Base-by-base conservation (phyloP, 2,329 filamentous ascomycete species). In the Thelonectria rubi region DNA sequence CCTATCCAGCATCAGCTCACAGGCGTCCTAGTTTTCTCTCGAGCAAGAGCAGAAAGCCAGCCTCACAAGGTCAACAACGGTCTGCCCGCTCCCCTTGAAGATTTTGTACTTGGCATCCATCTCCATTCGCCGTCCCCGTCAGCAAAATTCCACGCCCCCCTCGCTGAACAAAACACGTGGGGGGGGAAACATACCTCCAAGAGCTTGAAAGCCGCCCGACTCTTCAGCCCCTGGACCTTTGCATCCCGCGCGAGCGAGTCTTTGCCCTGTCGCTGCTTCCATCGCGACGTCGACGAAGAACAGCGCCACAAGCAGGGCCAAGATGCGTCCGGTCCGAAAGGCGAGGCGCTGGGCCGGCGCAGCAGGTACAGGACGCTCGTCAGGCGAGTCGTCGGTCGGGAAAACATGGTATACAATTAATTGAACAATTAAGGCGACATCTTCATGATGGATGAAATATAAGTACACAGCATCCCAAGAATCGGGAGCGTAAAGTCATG, bases 201-300 rank as follows among this genome's bases (percentile, higher is more conserved):
- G 10, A 99, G 81, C 77, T 99, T 99, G 77, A 95, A 97, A 0
- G 94, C 95, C 24, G 95, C 95, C 64, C 95, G 88, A 71, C 93
- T 96, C 78, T 94, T 97, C 60, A 97, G 80, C 0, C 90, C 90
- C 67, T 91, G 85, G 2, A 96, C 88, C 72, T 88, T 91, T 47
- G 95, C 94, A 69, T 91, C 87, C 58, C 86, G 86, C 0, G 90
- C 86, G 74, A 88, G 97, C 17, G 78, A 78, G 78, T 99, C 95
- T 42, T 78, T 84, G 40, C 81, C 81, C 73, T 97, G 94, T 18
- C 95, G 89, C 54, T 85, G 84, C 75, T 93, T 92, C 95, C 95
- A 99, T 76, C 88, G 82, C 52, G 86, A 91, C 1, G 89, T 92
- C 2, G 92, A 93, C 1, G 83, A 75, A n/a, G 45, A 30, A 32